phyloP scores from a whole-genome alignment of 106 monocot species.

The Dendrobium officinale region DNA sequence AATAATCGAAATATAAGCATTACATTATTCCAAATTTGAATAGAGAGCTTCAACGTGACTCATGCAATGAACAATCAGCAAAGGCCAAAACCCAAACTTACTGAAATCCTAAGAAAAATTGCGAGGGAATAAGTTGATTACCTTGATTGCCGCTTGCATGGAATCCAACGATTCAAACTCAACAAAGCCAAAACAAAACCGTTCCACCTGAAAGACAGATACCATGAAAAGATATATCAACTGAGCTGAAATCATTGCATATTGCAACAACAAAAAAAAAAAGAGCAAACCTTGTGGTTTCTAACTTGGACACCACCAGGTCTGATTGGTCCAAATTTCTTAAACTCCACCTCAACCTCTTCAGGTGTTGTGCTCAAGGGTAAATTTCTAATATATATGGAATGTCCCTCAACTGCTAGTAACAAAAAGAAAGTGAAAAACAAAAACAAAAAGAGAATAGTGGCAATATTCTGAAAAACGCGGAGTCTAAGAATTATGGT shows the following conservation, averaged over 20 bases:
- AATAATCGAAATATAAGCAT: not conserved
- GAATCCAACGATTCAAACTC: slow-evolving; percentile 43
- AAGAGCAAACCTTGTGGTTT: slow-evolving; percentile 67
- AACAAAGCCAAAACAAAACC: slow-evolving; percentile 49
- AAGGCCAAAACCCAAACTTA: not conserved
- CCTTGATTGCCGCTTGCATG: slow-evolving; percentile 60
- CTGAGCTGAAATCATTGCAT: not conserved
- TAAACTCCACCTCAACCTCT: slow-evolving; percentile 53
- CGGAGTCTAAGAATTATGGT: not conserved
- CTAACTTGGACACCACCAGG: slow-evolving; percentile 86
- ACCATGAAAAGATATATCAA: not conserved
- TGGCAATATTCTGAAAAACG: not conserved
- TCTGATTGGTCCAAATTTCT: slow-evolving; percentile 75
- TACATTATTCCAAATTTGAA: not conserved
- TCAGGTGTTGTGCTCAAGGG: slow-evolving; percentile 50
- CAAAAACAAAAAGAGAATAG: not conserved
- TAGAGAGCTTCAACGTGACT: not conserved
- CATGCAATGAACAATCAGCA: not conserved
- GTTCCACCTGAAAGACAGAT: slow-evolving; percentile 26
- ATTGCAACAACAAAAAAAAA: not conserved
- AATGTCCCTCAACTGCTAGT: slow-evolving; percentile 43
- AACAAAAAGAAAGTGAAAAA: not conserved
- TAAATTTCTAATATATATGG: slow-evolving; percentile 64
- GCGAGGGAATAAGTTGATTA: not conserved
- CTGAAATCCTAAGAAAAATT: not conserved